Percentiles rank a stretch among this genome's conserved stretches.
phyloP scores from a whole-genome alignment of 2,329 filamentous ascomycete species.

The Nemania bipapillata region DNA sequence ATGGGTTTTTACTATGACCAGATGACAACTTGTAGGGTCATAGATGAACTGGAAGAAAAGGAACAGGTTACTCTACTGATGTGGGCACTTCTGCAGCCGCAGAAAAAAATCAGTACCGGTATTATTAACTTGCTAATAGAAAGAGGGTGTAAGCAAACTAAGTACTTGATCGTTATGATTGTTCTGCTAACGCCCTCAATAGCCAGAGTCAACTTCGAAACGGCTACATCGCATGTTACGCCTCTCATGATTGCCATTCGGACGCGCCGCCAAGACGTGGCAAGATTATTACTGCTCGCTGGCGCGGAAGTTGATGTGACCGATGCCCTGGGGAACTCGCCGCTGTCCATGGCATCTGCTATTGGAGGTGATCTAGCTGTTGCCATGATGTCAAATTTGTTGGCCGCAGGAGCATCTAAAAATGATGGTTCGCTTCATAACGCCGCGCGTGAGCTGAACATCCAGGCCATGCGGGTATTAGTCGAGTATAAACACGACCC shows the following conservation, averaged over 20 bases:
- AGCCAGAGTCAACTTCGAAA: slow-evolving; percentile 68
- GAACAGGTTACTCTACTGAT: slow-evolving; percentile 68
- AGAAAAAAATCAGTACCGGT: slow-evolving; percentile 69
- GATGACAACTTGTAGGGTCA: slow-evolving; percentile 56
- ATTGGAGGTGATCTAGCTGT: slow-evolving; percentile 65
- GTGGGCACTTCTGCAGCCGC: slow-evolving; percentile 71
- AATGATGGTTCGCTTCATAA: slow-evolving; percentile 76
- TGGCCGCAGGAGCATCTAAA: slow-evolving; percentile 65
- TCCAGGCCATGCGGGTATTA: slow-evolving; percentile 66
- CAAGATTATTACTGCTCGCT: slow-evolving; percentile 65
- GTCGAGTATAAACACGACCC: slow-evolving; percentile 69
- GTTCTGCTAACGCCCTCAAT: slow-evolving; percentile 26
- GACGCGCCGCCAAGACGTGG: slow-evolving; percentile 65
- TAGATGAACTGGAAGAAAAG: slow-evolving; percentile 60
- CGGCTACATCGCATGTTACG: slow-evolving; percentile 63
- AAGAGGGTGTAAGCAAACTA: slow-evolving; percentile 50
- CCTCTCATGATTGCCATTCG: slow-evolving; percentile 70
- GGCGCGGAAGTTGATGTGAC: slow-evolving; percentile 69
- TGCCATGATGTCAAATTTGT: slow-evolving; percentile 64
- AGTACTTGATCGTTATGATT: not conserved
- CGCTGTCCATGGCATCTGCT: slow-evolving; percentile 68
- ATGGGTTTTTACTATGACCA: slow-evolving; percentile 71
- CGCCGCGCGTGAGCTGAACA: slow-evolving; percentile 68
- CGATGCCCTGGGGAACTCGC: slow-evolving; percentile 68
- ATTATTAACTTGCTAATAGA: slow-evolving; percentile 68